Evolutionary conservation across 2,329 filamentous ascomycete species (phyloP), one percentile per base, ranked within the genome.

Genomic region (Fusarium subtropicale): DNA sequence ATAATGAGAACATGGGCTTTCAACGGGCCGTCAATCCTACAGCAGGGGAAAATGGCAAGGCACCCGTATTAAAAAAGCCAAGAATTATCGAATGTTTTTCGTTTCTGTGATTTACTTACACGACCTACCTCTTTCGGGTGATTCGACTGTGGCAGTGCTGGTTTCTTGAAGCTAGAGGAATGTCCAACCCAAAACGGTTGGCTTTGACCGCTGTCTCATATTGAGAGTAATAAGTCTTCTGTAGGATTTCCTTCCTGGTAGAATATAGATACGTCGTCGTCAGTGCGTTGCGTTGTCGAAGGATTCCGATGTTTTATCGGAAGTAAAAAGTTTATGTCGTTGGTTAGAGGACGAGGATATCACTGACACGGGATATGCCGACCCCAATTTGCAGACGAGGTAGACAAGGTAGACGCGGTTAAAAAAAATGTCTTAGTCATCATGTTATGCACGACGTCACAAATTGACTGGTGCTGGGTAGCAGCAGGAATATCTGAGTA

Each of bases 11-110:
- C 20, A 20, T 52, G 51, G 39, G 50, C 47, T 39, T 8, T 11
- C n/a, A 12, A 26, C 22, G 12, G 36, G 10, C 41, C 24, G 15
- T 45, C 18, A 34, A 50, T 55, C 36, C 47, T 20, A 16, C 33
- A 10, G 36, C 33, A 10, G 33, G 4, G 33, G 24, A 30, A 56
- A 38, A 50, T 56, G 54, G 26, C 39, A 52, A 68, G 63, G 67
- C 67, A 36, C 13, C 57, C 38, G 56, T 22, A 44, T 22, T 54
- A 36, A 54, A 39, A 57, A 36, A 60, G 62, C 50, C 39, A 55
- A 53, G 34, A 54, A 56, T 60, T 60, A 68, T 68, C 67, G 67
- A 64, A 68, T 46, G 63, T 68, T 65, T n/a, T 51, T 38, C 63
- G 53, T 20, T 38, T 16, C 28, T 64, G n/a, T 45, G 38, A 38